These are phyloP conservation scores for Graphilbum sp. DNA, from an alignment of 2,329 filamentous ascomycete species.

Conservation along the genomic window DNA sequence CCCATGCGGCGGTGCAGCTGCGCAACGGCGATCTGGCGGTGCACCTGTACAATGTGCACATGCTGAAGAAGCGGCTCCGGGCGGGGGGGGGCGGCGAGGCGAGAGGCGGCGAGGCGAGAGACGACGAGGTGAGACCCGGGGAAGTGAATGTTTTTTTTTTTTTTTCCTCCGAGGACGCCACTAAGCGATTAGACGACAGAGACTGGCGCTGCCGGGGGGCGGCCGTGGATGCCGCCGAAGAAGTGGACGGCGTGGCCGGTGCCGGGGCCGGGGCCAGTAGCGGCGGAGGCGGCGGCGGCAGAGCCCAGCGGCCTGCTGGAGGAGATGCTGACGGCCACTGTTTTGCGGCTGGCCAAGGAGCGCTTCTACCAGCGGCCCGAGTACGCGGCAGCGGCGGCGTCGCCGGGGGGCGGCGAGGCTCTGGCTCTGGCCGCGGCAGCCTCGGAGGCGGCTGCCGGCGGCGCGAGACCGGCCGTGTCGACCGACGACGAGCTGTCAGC, in stretches of 20 bases:
- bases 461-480: slow-evolving; percentile 42
- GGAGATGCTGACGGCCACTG: slow-evolving; percentile 50
- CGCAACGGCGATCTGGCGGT: slow-evolving; percentile 50
- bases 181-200: too few relatives aligned
- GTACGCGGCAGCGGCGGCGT: not conserved
- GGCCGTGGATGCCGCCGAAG: slow-evolving; percentile 11
- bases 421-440: not conserved
- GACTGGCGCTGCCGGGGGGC: too few relatives aligned
- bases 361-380: slow-evolving; percentile 25
- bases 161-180: too few relatives aligned
- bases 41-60: slow-evolving; percentile 67
- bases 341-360: slow-evolving; percentile 52
- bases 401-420: not conserved
- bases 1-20: slow-evolving; percentile 44
- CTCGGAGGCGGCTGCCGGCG: not conserved
- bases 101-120: slow-evolving; percentile 17
- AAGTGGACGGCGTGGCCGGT: slow-evolving; percentile 77
- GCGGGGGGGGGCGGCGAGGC: not conserved
- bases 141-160: too few relatives aligned
- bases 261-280: slow-evolving; percentile 20
- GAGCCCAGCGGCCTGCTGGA: slow-evolving; percentile 28
- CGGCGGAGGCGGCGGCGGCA: slow-evolving; percentile 1
- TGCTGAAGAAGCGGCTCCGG: slow-evolving; percentile 36
- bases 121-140: too few relatives aligned
- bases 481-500: slow-evolving; percentile 56